Evolutionary conservation across 2,329 filamentous ascomycete genomes (phyloP), one percentile per base, ranked within the genome.

Genomic region (Cytospora paraplurivora): DNA sequence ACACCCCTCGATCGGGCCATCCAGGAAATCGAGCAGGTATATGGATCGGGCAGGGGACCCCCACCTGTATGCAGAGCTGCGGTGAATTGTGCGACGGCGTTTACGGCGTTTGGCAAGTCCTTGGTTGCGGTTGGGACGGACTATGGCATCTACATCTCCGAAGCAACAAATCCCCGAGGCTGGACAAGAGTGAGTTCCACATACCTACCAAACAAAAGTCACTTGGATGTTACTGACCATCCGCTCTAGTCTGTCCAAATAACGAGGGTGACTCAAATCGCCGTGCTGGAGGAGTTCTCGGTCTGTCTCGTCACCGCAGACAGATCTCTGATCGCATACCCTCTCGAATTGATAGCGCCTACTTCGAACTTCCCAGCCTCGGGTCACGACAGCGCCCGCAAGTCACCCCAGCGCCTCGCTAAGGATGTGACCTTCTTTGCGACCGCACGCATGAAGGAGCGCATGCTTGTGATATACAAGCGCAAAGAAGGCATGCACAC

Each of bases 371-470:
- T 84, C 69, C 82, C 87, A 10, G 81, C 85, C 6, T 81, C 87
- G 8, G 78, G 80, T 15, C 85, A 86, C 68, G 92, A 96, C 73
- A 94, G 88, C 51, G 82, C 88, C 4, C 87, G 92, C 33, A 87
- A 91, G 67, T 92, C 95, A n/a, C 95, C 95, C 0, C 94, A 98
- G 74, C 92, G 94, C 70, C 83, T 99, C 38, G 90, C 89, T 68
- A 91, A 95, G 73, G 95, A 99, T 72, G 93, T 99, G 21, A 91
- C 93, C 15, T 99, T 98, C 81, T 99, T 99, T 75, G 92, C 93
- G 17, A 95, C 93, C 1, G 95, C 94, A 11, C 88, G 91, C 65
- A 97, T 99, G 93, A 99, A 99, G 81, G 95, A 99, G 66, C 87
- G 95, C 8, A 93, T 90, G 68, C 81, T 99, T 8, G 88, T 99